Evolutionary conservation across 495 filamentous ascomycete species (phyloP).

Genomic region (Platismatia glauca): DNA sequence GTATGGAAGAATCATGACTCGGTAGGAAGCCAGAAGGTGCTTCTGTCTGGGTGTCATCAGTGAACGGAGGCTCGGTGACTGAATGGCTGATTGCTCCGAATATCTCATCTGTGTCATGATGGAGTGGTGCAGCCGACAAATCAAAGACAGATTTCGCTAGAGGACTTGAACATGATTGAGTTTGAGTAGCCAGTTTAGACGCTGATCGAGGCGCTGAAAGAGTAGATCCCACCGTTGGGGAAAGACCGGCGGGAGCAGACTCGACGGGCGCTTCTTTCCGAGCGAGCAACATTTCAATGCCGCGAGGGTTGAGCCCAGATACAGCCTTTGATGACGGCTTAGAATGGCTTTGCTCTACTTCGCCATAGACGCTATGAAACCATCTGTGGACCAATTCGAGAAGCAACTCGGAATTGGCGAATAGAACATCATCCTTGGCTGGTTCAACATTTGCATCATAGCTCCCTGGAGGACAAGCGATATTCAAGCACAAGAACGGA

Average conservation of each 20-base stretch:
- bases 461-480: conserved; percentile 56
- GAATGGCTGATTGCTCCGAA: background rate
- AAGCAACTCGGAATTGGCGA: conserved; percentile 51
- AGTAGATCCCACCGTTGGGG: background rate
- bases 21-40: background rate
- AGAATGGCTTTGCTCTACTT: conserved; percentile 19
- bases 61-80: background rate
- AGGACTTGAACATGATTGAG: background rate
- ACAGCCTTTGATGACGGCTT: conserved; percentile 9
- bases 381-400: conserved; percentile 45
- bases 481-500: conserved; percentile 66
- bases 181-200: background rate
- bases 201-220: background rate
- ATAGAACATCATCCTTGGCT: conserved; percentile 80
- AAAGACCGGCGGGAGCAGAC: background rate
- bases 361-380: conserved; percentile 48
- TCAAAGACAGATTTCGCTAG: background rate
- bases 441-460: conserved; percentile 92
- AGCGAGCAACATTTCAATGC: conserved; percentile 29
- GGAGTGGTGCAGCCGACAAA: background rate
- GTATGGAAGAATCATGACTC: background rate
- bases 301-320: conserved; percentile 4
- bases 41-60: background rate
- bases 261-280: conserved; percentile 19
- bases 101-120: background rate